phyloP scores from a whole-genome alignment of 441 rosid genomes.

The Pelargonium australe region DNA sequence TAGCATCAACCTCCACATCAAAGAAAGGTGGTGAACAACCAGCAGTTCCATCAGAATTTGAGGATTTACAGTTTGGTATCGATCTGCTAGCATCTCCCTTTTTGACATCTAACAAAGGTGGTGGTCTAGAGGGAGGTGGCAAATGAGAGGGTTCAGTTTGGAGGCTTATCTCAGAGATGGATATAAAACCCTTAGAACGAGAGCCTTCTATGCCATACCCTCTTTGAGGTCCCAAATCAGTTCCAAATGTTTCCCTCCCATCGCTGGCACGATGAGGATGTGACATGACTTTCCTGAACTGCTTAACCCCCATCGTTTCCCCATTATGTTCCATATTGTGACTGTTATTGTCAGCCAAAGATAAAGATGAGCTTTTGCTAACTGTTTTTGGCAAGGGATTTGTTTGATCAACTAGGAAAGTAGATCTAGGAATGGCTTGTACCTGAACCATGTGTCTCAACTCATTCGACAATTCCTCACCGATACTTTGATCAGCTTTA shows the following conservation, averaged over 20 bases:
- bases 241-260: conserved; percentile 25
- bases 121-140: conserved; percentile 24
- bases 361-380: conserved; percentile 21
- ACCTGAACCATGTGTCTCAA: conserved; percentile 44
- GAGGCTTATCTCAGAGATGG: conserved; percentile 72
- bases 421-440: conserved; percentile 43
- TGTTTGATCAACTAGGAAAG: conserved; percentile 50
- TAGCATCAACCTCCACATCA: conserved; percentile 84
- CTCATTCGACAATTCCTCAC: conserved; percentile 26
- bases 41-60: conserved; percentile 39
- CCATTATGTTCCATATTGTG: conserved; percentile 21
- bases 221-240: conserved; percentile 14
- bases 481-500: too few relatives aligned
- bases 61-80: conserved; percentile 31
- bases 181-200: conserved; percentile 19
- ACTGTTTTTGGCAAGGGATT: conserved; percentile 28
- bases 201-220: conserved; percentile 10
- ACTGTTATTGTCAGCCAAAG: conserved; percentile 22
- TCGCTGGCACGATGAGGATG: conserved; percentile 29
- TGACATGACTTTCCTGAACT: conserved; percentile 47
- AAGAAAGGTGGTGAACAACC: conserved; percentile 61
- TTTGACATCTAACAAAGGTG: conserved; percentile 41
- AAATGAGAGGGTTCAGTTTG: conserved; percentile 14
- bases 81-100: conserved; percentile 30
- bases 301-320: conserved; percentile 29